Evolutionary conservation across 1,284 basidiomycete species (phyloP), one percentile per base, ranked within the genome.

Genomic region (Sporisorium exsertum): DNA sequence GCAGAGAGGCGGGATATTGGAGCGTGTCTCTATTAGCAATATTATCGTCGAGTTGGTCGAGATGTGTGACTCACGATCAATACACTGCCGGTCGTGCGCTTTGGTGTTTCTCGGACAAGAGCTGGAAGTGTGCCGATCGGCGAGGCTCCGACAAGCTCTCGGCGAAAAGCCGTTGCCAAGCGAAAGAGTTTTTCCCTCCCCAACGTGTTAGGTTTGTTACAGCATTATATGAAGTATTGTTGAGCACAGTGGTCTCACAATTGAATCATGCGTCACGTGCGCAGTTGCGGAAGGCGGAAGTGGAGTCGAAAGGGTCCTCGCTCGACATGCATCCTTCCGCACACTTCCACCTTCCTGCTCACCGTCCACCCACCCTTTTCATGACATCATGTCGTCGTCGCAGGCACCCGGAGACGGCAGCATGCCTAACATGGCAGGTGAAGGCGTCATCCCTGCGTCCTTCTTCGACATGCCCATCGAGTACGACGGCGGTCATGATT

Each of bases 381-480:
- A n/a, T n/a, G 26, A 22, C 55, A 42, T 18, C 51, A 72, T 66
- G 59, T 55, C 59, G 26, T 64, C 49, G 20, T 61, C 64, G 24
- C 71, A 73, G 32, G 20, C 47, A 20, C 62, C 49, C 15, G 55
- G 15, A 22, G 47, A 52, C 32, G 59, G 33, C 37, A 47, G 22
- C 52, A 53, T 58, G 55, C 58, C 58, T 4, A 47, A 49, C 27
- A 61, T 43, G 26, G 42, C 43, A 16, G 56, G 60, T 35, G 58
- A 64, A 59, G 64, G 73, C 42, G 64, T 62, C 42, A 64, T 76
- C 22, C 68, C 73, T 3, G 60, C 64, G 0, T 71, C 68, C 32
- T 76, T 76, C 58, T 76, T 76, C 56, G 73, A 76, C 35, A 64
- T 71, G 55, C 73, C 73, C 7, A 58, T 76, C 27, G 68, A 76